A percentile compares a stretch with the other conserved stretches of the same genome.
Evolutionary conservation across 768 basidiomycete genomes (phyloP).

Genomic region (Termitomyces sp.): DNA sequence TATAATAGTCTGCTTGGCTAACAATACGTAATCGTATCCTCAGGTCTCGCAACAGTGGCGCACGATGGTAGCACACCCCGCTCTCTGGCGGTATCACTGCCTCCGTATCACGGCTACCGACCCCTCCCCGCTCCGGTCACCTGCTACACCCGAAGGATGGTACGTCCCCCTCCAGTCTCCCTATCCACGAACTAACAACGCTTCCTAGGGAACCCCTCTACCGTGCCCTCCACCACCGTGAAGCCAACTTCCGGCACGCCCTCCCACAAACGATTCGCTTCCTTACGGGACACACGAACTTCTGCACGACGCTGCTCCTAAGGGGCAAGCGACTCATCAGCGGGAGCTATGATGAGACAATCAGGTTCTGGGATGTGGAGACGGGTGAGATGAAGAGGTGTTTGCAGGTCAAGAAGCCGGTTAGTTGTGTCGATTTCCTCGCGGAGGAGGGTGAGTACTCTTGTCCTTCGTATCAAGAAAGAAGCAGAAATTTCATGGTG

Average conservation of each 20-base stretch:
- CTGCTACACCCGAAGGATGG: slow-evolving; percentile 68
- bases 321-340: slow-evolving; percentile 80
- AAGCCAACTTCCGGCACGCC: slow-evolving; percentile 74
- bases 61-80: slow-evolving; percentile 49
- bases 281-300: slow-evolving; percentile 80
- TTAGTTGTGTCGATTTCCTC: slow-evolving; percentile 85
- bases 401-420: slow-evolving; percentile 80
- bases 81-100: slow-evolving; percentile 75
- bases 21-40: slow-evolving; percentile 18
- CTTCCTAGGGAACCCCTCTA: slow-evolving; percentile 52
- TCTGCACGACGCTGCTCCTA: slow-evolving; percentile 77
- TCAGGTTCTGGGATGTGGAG: slow-evolving; percentile 85
- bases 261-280: slow-evolving; percentile 74
- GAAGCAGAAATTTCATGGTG: not conserved
- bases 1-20: slow-evolving; percentile 32
- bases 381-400: slow-evolving; percentile 63
- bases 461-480: not conserved
- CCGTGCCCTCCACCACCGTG: slow-evolving; percentile 76
- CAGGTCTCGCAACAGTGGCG: slow-evolving; percentile 44
- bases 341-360: slow-evolving; percentile 89
- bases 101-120: slow-evolving; percentile 67
- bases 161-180: slow-evolving; percentile 24
- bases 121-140: slow-evolving; percentile 59
- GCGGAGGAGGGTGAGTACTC: slow-evolving; percentile 60
- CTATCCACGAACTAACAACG: not conserved